phyloP scores from a whole-genome alignment of 306 rosid species.

The Acmispon strigosus region DNA sequence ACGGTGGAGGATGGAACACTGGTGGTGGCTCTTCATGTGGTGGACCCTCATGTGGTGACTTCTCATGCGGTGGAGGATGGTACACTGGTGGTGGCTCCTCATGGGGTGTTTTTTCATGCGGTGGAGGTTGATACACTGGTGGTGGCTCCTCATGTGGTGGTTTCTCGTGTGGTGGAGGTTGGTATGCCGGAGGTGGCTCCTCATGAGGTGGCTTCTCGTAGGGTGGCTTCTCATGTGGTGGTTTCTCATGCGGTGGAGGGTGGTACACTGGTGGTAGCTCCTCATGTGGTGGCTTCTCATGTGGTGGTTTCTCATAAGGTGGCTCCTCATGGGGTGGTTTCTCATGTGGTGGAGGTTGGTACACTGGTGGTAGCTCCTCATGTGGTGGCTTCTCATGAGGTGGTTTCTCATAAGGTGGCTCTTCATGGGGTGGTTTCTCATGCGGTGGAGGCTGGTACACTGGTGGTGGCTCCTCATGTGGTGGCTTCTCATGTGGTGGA shows the following conservation, averaged over 20 bases:
- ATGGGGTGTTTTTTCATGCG: not conserved
- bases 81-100: not conserved
- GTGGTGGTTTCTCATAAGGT: not conserved
- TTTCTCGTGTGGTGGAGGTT: too few relatives aligned
- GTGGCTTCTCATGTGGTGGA: slow-evolving; percentile 3
- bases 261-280: not conserved
- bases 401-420: too few relatives aligned
- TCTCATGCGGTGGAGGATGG: not conserved
- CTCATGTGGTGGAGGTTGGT: not conserved
- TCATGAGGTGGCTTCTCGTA: not conserved
- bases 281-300: not conserved
- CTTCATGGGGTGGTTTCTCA: not conserved
- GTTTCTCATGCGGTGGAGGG: not conserved
- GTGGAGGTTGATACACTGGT: not conserved
- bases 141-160: too few relatives aligned
- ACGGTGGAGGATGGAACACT: not conserved
- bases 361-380: not conserved
- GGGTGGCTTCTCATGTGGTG: too few relatives aligned
- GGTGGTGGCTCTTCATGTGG: slow-evolving; percentile 24
- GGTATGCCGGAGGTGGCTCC: not conserved
- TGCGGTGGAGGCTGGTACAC: not conserved
- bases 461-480: not conserved
- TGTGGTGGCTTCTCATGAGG: not conserved
- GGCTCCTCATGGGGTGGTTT: not conserved
- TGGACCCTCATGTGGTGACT: not conserved